Evolutionary conservation across 257 asterid genomes (phyloP).

Genomic region (Solanum habrochaites): DNA sequence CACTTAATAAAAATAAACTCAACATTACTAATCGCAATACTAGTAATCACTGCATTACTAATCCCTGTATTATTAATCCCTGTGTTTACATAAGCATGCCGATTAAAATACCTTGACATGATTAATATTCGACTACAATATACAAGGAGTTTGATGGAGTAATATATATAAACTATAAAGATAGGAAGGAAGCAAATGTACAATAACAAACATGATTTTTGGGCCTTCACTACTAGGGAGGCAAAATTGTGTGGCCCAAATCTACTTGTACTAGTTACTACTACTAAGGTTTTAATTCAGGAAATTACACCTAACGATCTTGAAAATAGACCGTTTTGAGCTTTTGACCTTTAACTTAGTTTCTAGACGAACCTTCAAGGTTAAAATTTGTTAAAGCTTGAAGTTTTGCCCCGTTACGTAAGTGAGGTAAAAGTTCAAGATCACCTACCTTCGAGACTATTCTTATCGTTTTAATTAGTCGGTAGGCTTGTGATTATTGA

Average conservation of each 20-base stretch:
- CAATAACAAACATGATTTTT: neutral
- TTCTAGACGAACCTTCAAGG: neutral
- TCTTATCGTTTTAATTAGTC: neutral
- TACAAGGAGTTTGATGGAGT: neutral
- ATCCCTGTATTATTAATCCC: too few species aligned
- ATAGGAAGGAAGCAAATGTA: neutral
- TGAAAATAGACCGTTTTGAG: neutral
- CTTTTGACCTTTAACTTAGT: neutral
- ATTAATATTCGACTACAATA: neutral
- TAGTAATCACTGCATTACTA: too few species aligned
- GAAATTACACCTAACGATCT: neutral
- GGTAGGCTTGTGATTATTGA: constrained; percentile 52
- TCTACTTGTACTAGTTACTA: neutral
- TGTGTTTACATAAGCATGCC: neutral
- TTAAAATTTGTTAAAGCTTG: neutral
- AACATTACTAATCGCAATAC: too few species aligned
- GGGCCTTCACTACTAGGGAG: constrained; percentile 29
- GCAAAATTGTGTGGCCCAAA: constrained; percentile 62
- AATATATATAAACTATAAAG: neutral
- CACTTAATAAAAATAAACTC: too few species aligned
- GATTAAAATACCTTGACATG: neutral
- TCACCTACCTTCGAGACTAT: neutral
- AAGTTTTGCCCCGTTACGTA: neutral
- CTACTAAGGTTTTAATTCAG: neutral
- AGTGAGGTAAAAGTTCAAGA: neutral